Conservation (phyloP, 1,139 yeast species). For the Geotrichum phurueaensis region DNA sequence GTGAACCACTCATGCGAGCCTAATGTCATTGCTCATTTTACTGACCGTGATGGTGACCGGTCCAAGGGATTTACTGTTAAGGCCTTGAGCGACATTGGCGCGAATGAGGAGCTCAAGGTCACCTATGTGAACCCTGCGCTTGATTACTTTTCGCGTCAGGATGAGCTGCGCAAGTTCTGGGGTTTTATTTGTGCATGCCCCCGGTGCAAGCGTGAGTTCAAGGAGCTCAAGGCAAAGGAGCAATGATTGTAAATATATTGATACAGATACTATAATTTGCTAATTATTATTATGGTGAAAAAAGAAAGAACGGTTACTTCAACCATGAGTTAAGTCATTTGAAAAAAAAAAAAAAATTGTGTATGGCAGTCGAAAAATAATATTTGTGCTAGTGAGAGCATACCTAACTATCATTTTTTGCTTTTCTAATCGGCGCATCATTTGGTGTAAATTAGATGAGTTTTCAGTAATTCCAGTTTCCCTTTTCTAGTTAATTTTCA, state of each 20-base stretch:
- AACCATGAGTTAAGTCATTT: too few species aligned
- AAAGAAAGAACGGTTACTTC: too few species aligned
- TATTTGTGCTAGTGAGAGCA: too few species aligned
- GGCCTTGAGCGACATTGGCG: constrained; percentile 53
- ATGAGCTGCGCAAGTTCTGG: constrained; percentile 67
- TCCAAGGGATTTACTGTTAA: constrained; percentile 33
- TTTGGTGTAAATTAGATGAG: too few species aligned
- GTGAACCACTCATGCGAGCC: constrained; percentile 75
- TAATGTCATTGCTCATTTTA: constrained; percentile 51
- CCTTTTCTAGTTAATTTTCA: too few species aligned
- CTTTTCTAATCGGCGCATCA: too few species aligned
- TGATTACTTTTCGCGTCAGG: constrained; percentile 56
- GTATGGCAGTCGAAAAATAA: too few species aligned
- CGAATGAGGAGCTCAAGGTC: constrained; percentile 64
- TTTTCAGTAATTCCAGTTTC: too few species aligned
- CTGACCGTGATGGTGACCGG: neutral
- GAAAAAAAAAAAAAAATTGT: too few species aligned
- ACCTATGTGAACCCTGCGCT: constrained; percentile 66
- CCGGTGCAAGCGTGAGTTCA: constrained; percentile 57
- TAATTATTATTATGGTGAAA: too few species aligned
- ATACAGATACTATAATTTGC: too few species aligned
- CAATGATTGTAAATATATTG: neutral
- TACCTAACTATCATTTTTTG: too few species aligned
- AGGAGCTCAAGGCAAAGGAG: constrained; percentile 19
- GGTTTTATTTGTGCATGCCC: constrained; percentile 68